A percentile compares a stretch with the other conserved stretches of the same genome.
Conservation (phyloP, 2,329 filamentous ascomycete genomes). For the Aspergillus fijiensis region DNA sequence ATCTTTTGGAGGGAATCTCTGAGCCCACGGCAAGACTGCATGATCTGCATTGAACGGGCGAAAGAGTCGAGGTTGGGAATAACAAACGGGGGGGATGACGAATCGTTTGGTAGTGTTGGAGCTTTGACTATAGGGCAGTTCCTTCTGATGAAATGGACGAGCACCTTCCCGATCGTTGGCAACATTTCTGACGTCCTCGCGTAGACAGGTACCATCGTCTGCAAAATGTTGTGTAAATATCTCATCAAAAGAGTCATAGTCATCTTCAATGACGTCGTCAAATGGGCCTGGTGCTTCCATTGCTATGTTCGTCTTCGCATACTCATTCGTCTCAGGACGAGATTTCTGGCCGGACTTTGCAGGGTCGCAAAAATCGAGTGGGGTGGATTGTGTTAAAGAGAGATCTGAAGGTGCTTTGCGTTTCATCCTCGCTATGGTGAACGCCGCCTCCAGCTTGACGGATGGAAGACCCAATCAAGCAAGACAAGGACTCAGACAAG, state of each 20-base stretch:
- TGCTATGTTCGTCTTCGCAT: constrained; percentile 8
- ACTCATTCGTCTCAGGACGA: constrained; percentile 28
- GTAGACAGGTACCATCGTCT: constrained; percentile 18
- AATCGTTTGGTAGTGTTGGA: constrained; percentile 29
- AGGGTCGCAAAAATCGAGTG: constrained; percentile 44
- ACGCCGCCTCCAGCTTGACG: background rate
- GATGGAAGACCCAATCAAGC: background rate
- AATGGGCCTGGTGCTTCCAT: constrained; percentile 5
- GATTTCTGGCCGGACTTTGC: constrained; percentile 42
- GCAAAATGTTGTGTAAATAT: constrained; percentile 36
- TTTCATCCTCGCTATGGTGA: background rate
- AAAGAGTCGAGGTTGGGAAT: constrained; percentile 6
- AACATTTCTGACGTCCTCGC: background rate
- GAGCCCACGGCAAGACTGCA: constrained; percentile 78
- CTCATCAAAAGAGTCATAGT: constrained; percentile 41
- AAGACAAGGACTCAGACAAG: background rate
- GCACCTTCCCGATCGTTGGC: constrained; percentile 12
- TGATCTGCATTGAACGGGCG: constrained; percentile 9
- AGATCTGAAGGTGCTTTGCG: background rate
- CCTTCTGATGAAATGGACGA: constrained; percentile 8
- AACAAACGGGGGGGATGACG: constrained; percentile 18
- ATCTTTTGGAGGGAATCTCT: constrained; percentile 72
- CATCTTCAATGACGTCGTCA: constrained; percentile 42
- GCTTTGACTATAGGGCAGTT: constrained; percentile 14
- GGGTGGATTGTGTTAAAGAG: constrained; percentile 21